Evolutionary conservation across 2,329 filamentous ascomycete species (phyloP), one percentile per base, ranked within the genome.

Genomic region (Dichotomopilus funicola): DNA sequence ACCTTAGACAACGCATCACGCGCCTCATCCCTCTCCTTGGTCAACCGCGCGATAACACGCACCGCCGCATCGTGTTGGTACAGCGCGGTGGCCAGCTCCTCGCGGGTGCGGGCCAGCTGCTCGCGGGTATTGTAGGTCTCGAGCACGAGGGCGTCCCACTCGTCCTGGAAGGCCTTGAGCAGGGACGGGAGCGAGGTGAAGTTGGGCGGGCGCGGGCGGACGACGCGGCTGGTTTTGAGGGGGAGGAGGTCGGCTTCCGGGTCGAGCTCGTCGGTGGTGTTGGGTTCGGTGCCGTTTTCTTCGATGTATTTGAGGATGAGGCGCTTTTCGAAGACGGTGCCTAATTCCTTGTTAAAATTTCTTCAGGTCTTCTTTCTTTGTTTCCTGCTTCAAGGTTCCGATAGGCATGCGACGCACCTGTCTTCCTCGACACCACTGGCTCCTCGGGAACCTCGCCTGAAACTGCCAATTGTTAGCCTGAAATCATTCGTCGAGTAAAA

Each of bases 1-100:
- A 97, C 81, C 68, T 89, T 90, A 38, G 90, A 90, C 51, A 99
- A 75, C 11, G 94, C 89, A 72, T 94, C 88, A 62, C 92, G 81
- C 46, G 94, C 91, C 71, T 97, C 91, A 66, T 99, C 91, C 60
- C 94, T 78, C 77, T 99, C 94, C 69, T 83, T 87, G n/a, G 88
- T 88, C 69, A 99, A 70, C 48, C 92, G 83, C 62, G 91, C 91
- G 72, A 99, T 96, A 49, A 99, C 94, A 60, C 94, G 82, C 49
- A 95, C 86, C n/a, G 94, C 94, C 2, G 94, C 92, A 77, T 99
- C 94, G 65, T 97, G 89, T 73, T 97, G 92, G 73, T 99, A 99
- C 31, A 99, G 79, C 0, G 94, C 89, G 1, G 90, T 94, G 55
- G 90, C 90, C 55, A 99, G 82, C 75, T 99, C 94, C 73, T 96